Conservation (phyloP, 108 stramenopile species). For the Asterionellopsis glacialis region DNA sequence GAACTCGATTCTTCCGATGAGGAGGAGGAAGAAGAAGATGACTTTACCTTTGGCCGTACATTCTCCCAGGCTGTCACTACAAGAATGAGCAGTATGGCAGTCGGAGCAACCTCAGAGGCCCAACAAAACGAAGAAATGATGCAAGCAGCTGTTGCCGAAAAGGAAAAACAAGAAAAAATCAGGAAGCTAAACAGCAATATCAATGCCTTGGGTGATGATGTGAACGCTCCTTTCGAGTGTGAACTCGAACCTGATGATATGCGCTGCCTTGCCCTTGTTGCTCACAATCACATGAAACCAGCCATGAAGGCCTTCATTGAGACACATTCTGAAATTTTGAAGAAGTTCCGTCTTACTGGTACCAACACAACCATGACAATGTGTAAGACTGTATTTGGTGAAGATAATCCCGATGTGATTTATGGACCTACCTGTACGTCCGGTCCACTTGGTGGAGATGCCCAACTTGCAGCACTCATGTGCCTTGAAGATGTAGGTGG, state of each 20-base stretch:
- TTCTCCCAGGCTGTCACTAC: no score
- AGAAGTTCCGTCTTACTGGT: constrained; percentile 29
- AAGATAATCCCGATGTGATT: constrained; percentile 14
- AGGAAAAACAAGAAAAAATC: no score
- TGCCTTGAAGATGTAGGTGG: constrained; percentile 23
- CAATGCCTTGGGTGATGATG: no score
- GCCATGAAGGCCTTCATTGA: constrained; percentile 31
- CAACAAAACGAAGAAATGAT: no score
- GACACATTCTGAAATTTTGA: constrained; percentile 18
- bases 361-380: constrained; percentile 33
- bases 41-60: no score
- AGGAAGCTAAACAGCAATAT: no score
- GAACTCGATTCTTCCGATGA: no score
- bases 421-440: constrained; percentile 27
- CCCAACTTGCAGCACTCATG: constrained; percentile 29
- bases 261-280: constrained; percentile 25
- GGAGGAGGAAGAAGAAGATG: no score
- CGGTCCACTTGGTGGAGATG: constrained; percentile 36
- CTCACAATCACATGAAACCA: constrained; percentile 36
- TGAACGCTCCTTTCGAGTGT: no score
- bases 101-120: no score
- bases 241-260: constrained; percentile 16
- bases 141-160: no score
- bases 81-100: no score
- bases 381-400: constrained; percentile 18